Base-by-base conservation (phyloP, 495 filamentous ascomycete species). In the Hypoxylon rickii region DNA sequence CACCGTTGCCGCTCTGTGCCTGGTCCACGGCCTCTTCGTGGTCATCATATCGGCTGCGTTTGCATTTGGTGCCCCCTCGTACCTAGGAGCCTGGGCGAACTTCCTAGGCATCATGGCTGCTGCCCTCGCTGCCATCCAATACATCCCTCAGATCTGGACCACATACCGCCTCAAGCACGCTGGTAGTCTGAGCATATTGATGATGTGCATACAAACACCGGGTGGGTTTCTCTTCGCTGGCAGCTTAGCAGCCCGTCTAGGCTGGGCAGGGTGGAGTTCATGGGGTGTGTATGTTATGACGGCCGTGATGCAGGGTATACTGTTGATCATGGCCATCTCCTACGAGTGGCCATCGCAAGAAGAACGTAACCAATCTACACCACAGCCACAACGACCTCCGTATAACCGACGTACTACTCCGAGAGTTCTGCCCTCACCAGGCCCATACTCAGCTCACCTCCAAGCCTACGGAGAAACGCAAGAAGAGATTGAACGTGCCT, bases 121-220 rank as follows among this genome's bases (percentile, higher is more conserved):
- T 3, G 61, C 86, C n/a, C 83, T 97, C 16, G 88, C 95, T 0
- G 85, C 81, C 0, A 81, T 97, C 16, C 94, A 98, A 69, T 98
- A 97, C 73, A 76, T 97, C 15, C 94, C 94, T 1, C 94, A 98
- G 74, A 91, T 98, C 61, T 92, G 82, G 68, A 96, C 88, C 21
- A 98, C 94, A 1, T 92, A 89, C 73, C 80, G 76, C 29, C 75
- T 96, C 42, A 87, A 90, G 65, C 85, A 88, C 55, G 88, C 95
- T 1, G 89, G 89, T 29, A 95, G 89, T 65, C 70, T 98, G 51
- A 96, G 90, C 65, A 92, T 98, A 50, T 88, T 92, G 1, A 97
- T 96, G 90, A 98, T 98, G 94, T 88, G 87, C 68, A 96, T 97
- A 36, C 94, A 98, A 70, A 96, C 92, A 0, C 94, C 94, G 0